Conservation (phyloP, 1,284 basidiomycete species). For the Cronartium quercuum region DNA sequence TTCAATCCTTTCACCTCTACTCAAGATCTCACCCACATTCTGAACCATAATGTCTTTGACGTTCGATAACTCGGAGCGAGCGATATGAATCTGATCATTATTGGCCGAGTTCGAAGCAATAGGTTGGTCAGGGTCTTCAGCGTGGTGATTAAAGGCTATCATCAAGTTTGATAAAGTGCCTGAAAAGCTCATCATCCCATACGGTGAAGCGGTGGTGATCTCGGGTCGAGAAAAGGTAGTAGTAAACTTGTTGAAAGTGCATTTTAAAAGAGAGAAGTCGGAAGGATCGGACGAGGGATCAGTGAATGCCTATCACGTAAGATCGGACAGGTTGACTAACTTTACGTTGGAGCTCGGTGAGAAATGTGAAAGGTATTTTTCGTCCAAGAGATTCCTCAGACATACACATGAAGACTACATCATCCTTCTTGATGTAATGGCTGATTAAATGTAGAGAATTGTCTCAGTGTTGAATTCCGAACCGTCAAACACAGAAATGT, state of each 20-base stretch:
- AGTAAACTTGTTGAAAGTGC: conserved; percentile 55
- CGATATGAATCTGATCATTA: conserved; percentile 76
- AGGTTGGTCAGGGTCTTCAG: conserved; percentile 64
- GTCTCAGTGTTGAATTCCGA: conserved; percentile 39
- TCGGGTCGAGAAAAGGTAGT: conserved; percentile 52
- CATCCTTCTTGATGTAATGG: conserved; percentile 65
- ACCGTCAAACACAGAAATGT: neutral
- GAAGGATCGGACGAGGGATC: neutral
- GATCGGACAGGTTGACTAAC: conserved; percentile 43
- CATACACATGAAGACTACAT: conserved; percentile 83
- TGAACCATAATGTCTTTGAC: conserved; percentile 94
- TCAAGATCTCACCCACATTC: conserved; percentile 66
- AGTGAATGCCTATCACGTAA: neutral
- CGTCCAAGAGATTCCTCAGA: conserved; percentile 66
- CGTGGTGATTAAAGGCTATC: conserved; percentile 62
- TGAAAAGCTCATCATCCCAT: conserved; percentile 52
- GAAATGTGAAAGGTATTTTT: conserved; percentile 88
- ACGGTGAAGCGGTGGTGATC: conserved; percentile 51
- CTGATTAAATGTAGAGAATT: conserved; percentile 56
- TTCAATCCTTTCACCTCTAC: conserved; percentile 89
- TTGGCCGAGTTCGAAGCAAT: conserved; percentile 59
- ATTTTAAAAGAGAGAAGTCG: too few species aligned
- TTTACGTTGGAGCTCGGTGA: conserved; percentile 74
- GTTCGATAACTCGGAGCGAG: conserved; percentile 81
- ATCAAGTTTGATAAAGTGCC: conserved; percentile 53